These are phyloP conservation scores for Penicillium freii DNA, from an alignment of 2,329 filamentous ascomycete species.

Conservation along the genomic window DNA sequence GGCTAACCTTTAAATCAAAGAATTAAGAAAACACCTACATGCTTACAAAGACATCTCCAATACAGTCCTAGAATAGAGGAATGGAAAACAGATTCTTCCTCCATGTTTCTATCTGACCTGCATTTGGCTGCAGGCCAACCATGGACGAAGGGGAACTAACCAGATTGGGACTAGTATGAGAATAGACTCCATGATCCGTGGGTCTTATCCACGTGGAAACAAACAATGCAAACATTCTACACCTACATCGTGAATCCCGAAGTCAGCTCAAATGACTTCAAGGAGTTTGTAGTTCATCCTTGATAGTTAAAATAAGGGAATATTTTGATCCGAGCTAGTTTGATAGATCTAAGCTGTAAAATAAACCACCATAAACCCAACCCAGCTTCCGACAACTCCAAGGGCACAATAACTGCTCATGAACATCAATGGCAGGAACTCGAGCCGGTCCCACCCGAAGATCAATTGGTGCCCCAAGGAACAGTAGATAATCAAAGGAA, in stretches of 20 bases:
- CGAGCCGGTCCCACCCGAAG: conserved; percentile 70
- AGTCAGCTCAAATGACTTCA: not conserved
- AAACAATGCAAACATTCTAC: conserved; percentile 23
- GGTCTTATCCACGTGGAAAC: conserved; percentile 24
- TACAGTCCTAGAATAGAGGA: not conserved
- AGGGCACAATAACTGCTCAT: conserved; percentile 91
- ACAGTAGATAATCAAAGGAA: conserved; percentile 85
- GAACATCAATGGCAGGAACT: conserved; percentile 96
- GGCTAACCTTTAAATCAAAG: not conserved
- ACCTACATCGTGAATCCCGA: conserved; percentile 5
- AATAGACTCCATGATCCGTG: conserved; percentile 26
- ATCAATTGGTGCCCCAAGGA: conserved; percentile 78
- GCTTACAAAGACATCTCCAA: not conserved
- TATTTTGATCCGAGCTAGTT: not conserved
- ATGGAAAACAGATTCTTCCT: not conserved
- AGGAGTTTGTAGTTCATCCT: not conserved
- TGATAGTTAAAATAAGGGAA: not conserved
- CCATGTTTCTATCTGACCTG: conserved; percentile 17
- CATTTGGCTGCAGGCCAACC: conserved; percentile 19
- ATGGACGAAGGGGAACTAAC: conserved; percentile 19
- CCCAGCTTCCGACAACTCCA: conserved; percentile 93
- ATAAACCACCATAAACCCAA: conserved; percentile 91
- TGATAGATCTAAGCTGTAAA: conserved; percentile 53
- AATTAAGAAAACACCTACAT: too few species aligned
- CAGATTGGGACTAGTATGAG: conserved; percentile 7